Percentiles rank a stretch among this genome's conserved stretches.
Conservation (phyloP, 164 flowering plant species). For the Kalanchoe fedtschenkoi region DNA sequence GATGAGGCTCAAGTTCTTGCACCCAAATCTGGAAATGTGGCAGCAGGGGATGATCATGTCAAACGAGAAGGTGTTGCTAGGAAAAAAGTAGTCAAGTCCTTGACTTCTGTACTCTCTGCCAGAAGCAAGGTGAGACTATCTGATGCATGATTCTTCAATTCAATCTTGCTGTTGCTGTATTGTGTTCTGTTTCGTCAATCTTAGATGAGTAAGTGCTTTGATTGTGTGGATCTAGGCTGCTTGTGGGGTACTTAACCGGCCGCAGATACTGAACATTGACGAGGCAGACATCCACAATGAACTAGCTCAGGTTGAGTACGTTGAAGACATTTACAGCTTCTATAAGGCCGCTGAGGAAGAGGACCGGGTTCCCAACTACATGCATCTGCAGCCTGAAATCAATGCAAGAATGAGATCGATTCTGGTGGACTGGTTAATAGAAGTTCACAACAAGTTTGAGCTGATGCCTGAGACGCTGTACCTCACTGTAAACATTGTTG, state of each 20-base stretch:
- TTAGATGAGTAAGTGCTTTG: not conserved
- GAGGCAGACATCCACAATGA: conserved; percentile 28
- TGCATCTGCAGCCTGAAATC: conserved; percentile 24
- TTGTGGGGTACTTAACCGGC: conserved; percentile 19
- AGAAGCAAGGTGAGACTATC: conserved; percentile 29
- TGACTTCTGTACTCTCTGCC: conserved; percentile 40
- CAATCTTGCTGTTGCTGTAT: not conserved
- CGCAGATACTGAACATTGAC: conserved; percentile 26
- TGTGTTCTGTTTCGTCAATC: not conserved
- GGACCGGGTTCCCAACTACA: conserved; percentile 19
- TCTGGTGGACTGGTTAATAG: conserved; percentile 41
- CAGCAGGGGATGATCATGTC: conserved; percentile 16
- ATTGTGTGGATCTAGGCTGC: conserved; percentile 6
- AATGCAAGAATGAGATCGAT: conserved; percentile 34
- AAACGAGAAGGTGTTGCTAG: conserved; percentile 7
- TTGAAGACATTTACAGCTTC: conserved; percentile 44
- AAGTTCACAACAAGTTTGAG: conserved; percentile 38
- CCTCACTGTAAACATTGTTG: conserved; percentile 33
- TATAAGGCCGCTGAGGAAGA: conserved; percentile 39
- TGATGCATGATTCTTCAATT: not conserved
- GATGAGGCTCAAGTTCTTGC: not conserved
- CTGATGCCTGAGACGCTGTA: conserved; percentile 46
- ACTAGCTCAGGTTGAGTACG: conserved; percentile 38
- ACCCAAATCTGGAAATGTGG: conserved; percentile 2
- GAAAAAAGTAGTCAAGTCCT: conserved; percentile 17